Evolutionary conservation across 257 asterid genomes (phyloP).

Genomic region (Solanum sejunctum): DNA sequence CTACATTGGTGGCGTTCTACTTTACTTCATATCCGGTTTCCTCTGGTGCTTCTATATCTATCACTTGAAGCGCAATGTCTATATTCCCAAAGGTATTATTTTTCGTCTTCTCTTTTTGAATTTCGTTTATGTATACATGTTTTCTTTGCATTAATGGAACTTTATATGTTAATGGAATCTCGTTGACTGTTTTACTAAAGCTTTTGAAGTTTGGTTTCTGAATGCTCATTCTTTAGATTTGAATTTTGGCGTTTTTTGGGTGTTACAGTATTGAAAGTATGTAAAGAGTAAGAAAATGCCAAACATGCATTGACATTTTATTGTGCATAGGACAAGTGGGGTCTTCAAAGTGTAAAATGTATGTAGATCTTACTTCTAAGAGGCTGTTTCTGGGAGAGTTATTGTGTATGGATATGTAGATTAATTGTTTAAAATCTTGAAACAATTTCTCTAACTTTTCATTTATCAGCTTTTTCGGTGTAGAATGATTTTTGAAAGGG

Average conservation of each 20-base stretch:
- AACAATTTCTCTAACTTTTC: neutral
- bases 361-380: too few relatives aligned
- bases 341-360: too few relatives aligned
- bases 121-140: neutral
- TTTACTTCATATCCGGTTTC: constrained; percentile 57
- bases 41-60: constrained; percentile 79
- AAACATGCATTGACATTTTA: neutral
- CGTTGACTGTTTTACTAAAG: neutral
- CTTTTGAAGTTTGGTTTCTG: neutral
- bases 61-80: constrained; percentile 63
- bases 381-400: too few relatives aligned
- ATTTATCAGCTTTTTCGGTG: neutral
- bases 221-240: neutral
- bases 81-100: constrained; percentile 55
- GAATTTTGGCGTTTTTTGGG: neutral
- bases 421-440: neutral
- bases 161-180: neutral
- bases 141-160: neutral
- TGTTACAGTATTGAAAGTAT: neutral
- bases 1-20: constrained; percentile 62
- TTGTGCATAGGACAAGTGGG: neutral
- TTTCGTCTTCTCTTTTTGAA: neutral
- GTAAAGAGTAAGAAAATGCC: neutral
- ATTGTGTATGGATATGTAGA: neutral
- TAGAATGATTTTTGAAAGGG: neutral